Evolutionary conservation across 1,284 basidiomycete genomes (phyloP), one percentile per base, ranked within the genome.

Genomic region (Ganoderma boninense): DNA sequence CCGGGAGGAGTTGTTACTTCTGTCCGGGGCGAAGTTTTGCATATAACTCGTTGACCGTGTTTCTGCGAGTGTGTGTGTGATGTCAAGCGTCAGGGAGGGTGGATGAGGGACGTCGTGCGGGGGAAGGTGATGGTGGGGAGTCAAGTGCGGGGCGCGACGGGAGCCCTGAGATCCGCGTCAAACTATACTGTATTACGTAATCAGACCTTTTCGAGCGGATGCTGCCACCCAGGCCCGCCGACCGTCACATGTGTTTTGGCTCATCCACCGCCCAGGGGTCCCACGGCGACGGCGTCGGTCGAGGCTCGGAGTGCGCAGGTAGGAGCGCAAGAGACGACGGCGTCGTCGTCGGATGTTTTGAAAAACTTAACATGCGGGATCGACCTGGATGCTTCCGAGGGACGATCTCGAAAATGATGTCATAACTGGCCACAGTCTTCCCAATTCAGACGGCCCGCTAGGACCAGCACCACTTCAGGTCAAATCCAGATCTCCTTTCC

Each of bases 311-410:
- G 6, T 23, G 46, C 11, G 46, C 46, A n/a, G 46, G 46, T 49
- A 49, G n/a, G 8, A n/a, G 46, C n/a, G n/a, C 8, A n/a, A 16
- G 46, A 20, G 8, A 49, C 46, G n/a, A 18, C 11, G n/a, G 46
- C n/a, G n/a, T 49, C n/a, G 46, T 49, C n/a, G 46, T 49, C 46
- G 46, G 46, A 49, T 49, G 46, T 49, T 49, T 49, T 23, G 46
- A 23, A 49, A 11, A 8, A 8, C 1, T 6, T 6, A 8, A n/a
- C n/a, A n/a, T n/a, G 44, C 44, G 18, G 18, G 18, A 23, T 49
- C 46, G 46, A 23, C 46, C 46, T 49, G 13, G 46, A 49, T 49
- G 46, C 46, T 49, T 49, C 46, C 46, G 46, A 23, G 4, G n/a
- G n/a, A 10, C 46, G 46, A 49, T 49, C 46, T 49, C 23, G 10